Conservation (phyloP, 345 rosid genomes). For the Salix caprea region DNA sequence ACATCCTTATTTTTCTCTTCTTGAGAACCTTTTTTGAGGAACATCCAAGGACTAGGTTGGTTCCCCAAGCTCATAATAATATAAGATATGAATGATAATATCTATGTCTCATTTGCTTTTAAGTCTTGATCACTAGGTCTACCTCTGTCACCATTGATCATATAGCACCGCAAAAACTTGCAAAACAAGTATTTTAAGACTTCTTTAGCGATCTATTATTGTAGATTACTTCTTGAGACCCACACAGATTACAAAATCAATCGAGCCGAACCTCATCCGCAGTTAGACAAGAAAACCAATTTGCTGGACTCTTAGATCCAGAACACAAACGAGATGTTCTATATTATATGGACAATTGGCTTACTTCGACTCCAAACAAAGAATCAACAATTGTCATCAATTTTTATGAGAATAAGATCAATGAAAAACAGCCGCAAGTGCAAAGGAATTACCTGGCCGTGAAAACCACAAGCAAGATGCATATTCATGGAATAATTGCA, state of each 20-base stretch:
- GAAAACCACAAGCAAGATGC: neutral
- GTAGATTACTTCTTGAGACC: neutral
- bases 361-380: neutral
- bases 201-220: neutral
- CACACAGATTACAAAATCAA: too few species aligned
- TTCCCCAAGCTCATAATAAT: neutral
- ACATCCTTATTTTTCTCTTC: too few species aligned
- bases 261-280: too few species aligned
- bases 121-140: neutral
- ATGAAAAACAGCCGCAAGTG: neutral
- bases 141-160: neutral
- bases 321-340: neutral
- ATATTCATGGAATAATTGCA: conserved; percentile 13
- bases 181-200: neutral
- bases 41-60: too few species aligned
- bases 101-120: neutral
- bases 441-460: neutral
- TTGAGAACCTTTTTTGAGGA: too few species aligned
- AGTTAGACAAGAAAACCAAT: too few species aligned
- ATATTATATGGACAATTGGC: neutral
- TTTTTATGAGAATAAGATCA: neutral
- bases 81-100: neutral
- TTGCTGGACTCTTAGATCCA: too few species aligned
- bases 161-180: neutral
- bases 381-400: neutral